phyloP scores from a whole-genome alignment of 2,329 filamentous ascomycete species.

The Graphilbum ipis-grandicollis region DNA sequence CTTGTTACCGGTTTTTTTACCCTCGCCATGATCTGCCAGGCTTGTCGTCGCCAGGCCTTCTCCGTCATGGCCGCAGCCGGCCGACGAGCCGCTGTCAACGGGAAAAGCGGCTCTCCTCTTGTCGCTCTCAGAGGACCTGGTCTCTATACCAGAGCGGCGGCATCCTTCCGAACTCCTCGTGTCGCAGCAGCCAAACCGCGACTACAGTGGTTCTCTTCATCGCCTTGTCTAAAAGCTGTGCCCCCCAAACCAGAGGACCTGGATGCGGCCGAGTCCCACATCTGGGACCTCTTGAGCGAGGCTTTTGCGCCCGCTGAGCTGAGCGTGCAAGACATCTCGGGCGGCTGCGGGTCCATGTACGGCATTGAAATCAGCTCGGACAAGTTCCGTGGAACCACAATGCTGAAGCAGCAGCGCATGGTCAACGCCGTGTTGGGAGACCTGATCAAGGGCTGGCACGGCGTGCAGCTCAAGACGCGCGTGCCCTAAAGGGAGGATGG shows the following conservation, averaged over 20 bases:
- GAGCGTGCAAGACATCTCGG: conserved; percentile 62
- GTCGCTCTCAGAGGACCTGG: too few relatives aligned
- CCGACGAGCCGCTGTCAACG: too few relatives aligned
- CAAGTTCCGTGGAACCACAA: conserved; percentile 49
- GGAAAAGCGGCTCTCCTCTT: too few relatives aligned
- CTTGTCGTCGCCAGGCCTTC: not conserved
- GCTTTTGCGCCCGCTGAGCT: conserved; percentile 34
- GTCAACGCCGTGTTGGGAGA: conserved; percentile 61
- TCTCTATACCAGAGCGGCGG: too few relatives aligned
- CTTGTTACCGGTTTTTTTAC: not conserved
- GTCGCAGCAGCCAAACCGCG: too few relatives aligned
- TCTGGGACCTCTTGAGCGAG: conserved; percentile 35
- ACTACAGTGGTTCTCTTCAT: too few relatives aligned
- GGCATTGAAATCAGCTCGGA: conserved; percentile 60
- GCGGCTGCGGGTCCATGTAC: conserved; percentile 79
- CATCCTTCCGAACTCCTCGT: too few relatives aligned
- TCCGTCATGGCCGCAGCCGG: not conserved
- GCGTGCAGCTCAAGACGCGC: conserved; percentile 61
- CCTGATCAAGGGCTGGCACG: conserved; percentile 67
- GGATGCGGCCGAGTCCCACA: conserved; percentile 36
- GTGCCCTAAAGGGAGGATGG: conserved; percentile 17
- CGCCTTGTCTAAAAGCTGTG: not conserved
- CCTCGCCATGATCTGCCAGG: not conserved
- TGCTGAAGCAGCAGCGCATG: conserved; percentile 69
- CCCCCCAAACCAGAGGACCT: conserved; percentile 28